Evolutionary conservation across 2,329 filamentous ascomycete species (phyloP), one percentile per base, ranked within the genome.

Genomic region (Didymosphaeria variabile): DNA sequence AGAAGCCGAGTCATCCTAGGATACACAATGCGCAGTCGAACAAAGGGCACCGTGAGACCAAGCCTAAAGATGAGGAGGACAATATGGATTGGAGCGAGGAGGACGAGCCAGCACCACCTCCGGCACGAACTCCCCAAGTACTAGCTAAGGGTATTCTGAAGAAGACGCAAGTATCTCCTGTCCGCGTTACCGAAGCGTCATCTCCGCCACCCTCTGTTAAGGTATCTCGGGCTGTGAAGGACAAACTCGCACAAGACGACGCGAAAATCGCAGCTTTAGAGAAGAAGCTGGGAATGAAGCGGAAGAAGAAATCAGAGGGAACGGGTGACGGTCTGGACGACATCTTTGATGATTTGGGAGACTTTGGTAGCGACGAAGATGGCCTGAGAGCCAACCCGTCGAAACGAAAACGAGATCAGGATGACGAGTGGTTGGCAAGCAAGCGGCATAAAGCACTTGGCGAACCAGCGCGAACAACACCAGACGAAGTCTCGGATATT

Each of bases 261-360:
- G 91, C 89, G 2, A 93, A 97, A 69, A 98, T 99, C 68, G 90
- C 90, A 21, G 89, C 89, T 2, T 82, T 97, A 34, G 95, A 99
- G 80, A 93, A 90, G 77, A 96, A 92, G 72, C 81, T 99, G 3
- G 94, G 95, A 0, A 85, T 97, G 36, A 92, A 90, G 73, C 87
- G 88, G 26, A 90, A 90, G 62, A 96, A 93, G 72, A 74, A 72
- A 54, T 89, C 87, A 34, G 78, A 92, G 5, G 89, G 90, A 0
- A 90, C 91, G 21, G 91, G 97, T 7, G 94, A 97, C 72, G 94
- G 93, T 0, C 80, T 98, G 2, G 92, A 90, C 45, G 90, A 91
- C 58, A 78, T 99, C 3, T 80, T 97, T 21, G 90, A 88, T 9
- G 91, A 90, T 1, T 70, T 94, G 42, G 75, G 74, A 6, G 75